Percentiles rank a stretch among this genome's conserved stretches.
Evolutionary conservation across 2,329 filamentous ascomycete genomes (phyloP).

Genomic region (Aureobasidium sp.): DNA sequence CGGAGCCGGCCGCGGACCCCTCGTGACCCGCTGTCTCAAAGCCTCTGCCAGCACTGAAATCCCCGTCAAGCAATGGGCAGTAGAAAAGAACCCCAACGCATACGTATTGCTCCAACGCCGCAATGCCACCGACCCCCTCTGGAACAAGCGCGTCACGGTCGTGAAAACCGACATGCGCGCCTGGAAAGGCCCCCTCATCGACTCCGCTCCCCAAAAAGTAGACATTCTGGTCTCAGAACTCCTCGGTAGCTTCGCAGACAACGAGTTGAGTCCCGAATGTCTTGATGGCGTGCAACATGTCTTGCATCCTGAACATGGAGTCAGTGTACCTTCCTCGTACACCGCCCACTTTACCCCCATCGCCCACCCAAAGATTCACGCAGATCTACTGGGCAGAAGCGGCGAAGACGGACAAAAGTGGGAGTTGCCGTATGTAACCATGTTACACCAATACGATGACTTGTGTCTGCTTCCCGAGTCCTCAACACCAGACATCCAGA

Average conservation of each 20-base stretch:
- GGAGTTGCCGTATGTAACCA: slow-evolving; percentile 90
- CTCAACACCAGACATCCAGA: slow-evolving; percentile 51
- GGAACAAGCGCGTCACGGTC: slow-evolving; percentile 73
- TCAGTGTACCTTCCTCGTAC: slow-evolving; percentile 90
- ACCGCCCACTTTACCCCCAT: slow-evolving; percentile 92
- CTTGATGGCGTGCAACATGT: slow-evolving; percentile 92
- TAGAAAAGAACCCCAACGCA: slow-evolving; percentile 98
- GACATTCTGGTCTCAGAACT: slow-evolving; percentile 94
- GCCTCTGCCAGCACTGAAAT: slow-evolving; percentile 73
- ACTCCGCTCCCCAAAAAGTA: slow-evolving; percentile 57
- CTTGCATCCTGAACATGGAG: slow-evolving; percentile 69
- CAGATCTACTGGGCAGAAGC: slow-evolving; percentile 63
- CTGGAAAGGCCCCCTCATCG: slow-evolving; percentile 73
- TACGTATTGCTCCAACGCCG: slow-evolving; percentile 87
- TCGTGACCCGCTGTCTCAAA: slow-evolving; percentile 78
- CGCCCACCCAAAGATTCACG: slow-evolving; percentile 74
- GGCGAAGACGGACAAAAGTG: slow-evolving; percentile 66
- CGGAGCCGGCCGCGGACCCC: slow-evolving; percentile 83
- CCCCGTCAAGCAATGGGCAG: slow-evolving; percentile 76
- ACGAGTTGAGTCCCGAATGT: slow-evolving; percentile 94
- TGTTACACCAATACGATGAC: slow-evolving; percentile 83
- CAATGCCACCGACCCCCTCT: slow-evolving; percentile 62
- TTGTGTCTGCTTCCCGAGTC: slow-evolving; percentile 50
- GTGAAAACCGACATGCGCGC: slow-evolving; percentile 96
- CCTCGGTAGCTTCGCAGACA: slow-evolving; percentile 91